Base-by-base conservation (phyloP, 83 land plant species). In the Thuja plicata region DNA sequence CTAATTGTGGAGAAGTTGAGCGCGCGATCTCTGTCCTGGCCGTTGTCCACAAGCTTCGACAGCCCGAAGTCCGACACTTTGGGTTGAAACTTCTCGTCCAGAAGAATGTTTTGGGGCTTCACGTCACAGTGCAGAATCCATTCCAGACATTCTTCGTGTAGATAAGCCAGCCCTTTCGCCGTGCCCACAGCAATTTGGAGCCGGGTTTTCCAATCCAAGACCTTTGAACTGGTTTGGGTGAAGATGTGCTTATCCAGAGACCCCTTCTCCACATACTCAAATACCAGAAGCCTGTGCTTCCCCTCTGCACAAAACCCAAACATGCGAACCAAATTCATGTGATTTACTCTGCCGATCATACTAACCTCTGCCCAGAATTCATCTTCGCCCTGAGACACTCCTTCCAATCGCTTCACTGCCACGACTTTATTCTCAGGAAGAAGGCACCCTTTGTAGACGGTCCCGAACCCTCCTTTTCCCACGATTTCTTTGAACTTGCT, bases 231-330 rank as follows among this genome's bases (percentile, higher is more conserved):
- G 34, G 35, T 13, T 4, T 55, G n/a, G 46, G 16, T 0, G 37
- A 89, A 91, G 37, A 93, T 27, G 46, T 88, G 60, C 86, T 89
- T 88, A 35, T 88, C 92, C 82, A 93, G 50, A 3, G 93, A 93
- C 11, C 87, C 87, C 40, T 91, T 88, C 55, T 92, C 88, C 1
- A 93, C 19, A 57, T 91, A 89, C 86, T 93, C 93, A 87, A 60
- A 92, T 5, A 93, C 89, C 50, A 92, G 76, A 5, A 92, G 88
- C 52, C 90, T 82, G 10, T 48, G 52, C 52, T 10, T 48, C 11
- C 52, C 52, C 52, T 48, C 52, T 11, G 52, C 52, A 48, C 95
- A 93, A 48, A 87, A 92, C 37, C 92, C 93, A 88, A 88, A 91
- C 89, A 93, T 88, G 66, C 89, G 89, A 9, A 92, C 91, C 15